Base-by-base conservation (phyloP, 225 moss, liverwort and hornwort genomes). In the Pseudoscleropodium purum region DNA sequence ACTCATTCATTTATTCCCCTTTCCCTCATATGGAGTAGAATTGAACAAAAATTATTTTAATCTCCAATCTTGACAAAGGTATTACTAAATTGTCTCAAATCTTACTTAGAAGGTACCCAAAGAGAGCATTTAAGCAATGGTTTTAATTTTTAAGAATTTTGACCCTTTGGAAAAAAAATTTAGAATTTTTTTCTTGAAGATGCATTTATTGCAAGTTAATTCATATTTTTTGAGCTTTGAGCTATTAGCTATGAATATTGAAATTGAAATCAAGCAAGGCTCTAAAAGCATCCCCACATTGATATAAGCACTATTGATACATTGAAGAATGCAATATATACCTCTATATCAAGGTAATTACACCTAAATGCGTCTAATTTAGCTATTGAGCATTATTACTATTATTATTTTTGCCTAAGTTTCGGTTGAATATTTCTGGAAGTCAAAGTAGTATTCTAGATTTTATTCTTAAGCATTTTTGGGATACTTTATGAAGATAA, bases 91-190 rank as follows among this genome's bases (percentile, higher is more conserved):
- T 33, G 10, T 49, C 11, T 75, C 2, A 12, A 49, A 49, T 29
- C 6, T 29, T 74, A 74, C 3, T 1, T 11, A 49, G 6, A 12
- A 75, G 4, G 49, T 75, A 2, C 20, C 11, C 31, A 7, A 12
- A 75, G 20, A 0, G 1, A 17, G 10, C 11, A 18, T 31, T 75
- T 75, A 10, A 18, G 4, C 31, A 49, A 75, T 11, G 2, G 10
- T 31, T 18, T 75, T 4, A 31, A 49, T 11, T 49, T 19, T 2
- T 20, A 33, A 49, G 2, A 33, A 0, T 33, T 27, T 15, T 16
- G 1, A 72, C 26, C 5, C 2, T 27, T 0, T 73, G 2, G 4
- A 73, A n/a, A n/a, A n/a, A n/a, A n/a, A n/a, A n/a, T n/a, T n/a
- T 15, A 5, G 15, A 41, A 72, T 7, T 5, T 43, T 18, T 18